phyloP scores from a whole-genome alignment of 768 basidiomycete genomes.

The Mycena rosella region DNA sequence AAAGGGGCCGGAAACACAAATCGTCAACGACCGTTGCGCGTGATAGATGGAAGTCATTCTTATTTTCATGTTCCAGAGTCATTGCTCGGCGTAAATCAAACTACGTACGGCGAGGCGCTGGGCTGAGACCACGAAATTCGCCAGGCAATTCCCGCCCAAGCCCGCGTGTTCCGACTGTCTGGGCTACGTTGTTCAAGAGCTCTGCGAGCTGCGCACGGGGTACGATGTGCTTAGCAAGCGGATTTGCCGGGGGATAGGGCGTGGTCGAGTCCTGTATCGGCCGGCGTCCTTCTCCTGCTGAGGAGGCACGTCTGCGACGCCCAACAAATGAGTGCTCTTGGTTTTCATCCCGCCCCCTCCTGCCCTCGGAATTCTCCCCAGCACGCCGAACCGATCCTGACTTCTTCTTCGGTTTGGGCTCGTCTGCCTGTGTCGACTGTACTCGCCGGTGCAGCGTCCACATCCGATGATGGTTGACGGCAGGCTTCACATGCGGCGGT shows the following conservation, averaged over 20 bases:
- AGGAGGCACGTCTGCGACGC: constrained; percentile 60
- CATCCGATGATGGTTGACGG: constrained; percentile 17
- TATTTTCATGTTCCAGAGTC: too few species aligned
- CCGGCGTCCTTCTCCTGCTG: constrained; percentile 55
- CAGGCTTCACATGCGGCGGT: constrained; percentile 16
- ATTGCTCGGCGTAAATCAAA: not conserved
- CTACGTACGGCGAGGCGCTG: constrained; percentile 22
- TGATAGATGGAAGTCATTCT: too few species aligned
- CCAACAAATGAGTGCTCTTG: constrained; percentile 18
- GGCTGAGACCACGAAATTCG: constrained; percentile 17
- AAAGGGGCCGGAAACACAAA: too few species aligned
- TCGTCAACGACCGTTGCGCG: too few species aligned
- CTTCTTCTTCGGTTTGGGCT: constrained; percentile 41
- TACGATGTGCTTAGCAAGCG: constrained; percentile 41
- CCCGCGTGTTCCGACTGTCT: not conserved
- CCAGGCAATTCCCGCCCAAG: not conserved
- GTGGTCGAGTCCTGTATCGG: constrained; percentile 24
- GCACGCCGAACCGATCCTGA: constrained; percentile 16
- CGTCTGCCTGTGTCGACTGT: constrained; percentile 38
- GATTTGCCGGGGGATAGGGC: not conserved
- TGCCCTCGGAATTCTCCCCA: constrained; percentile 14
- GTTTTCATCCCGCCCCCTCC: constrained; percentile 23
- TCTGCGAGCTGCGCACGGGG: constrained; percentile 43
- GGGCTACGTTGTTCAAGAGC: constrained; percentile 32
- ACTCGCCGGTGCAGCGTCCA: constrained; percentile 47